Conservation (phyloP, 306 rosid genomes). For the Sicyos baderoa region DNA sequence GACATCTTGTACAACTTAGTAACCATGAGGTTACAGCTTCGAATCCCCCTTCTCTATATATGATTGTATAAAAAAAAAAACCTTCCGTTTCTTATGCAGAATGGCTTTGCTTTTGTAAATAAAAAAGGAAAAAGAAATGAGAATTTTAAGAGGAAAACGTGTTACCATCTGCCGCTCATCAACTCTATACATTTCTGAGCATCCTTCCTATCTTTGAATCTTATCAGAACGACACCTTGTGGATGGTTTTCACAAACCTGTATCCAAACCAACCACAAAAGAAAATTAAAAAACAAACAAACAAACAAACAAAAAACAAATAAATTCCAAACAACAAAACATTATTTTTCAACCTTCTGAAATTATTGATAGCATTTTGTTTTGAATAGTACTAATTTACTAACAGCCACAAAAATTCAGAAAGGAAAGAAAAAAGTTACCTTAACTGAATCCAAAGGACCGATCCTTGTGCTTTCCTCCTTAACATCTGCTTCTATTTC, state of each 20-base stretch:
- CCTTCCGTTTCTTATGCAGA: neutral
- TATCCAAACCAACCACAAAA: conserved; percentile 7
- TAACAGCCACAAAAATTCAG: neutral
- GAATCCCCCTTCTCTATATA: no score
- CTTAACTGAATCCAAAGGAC: conserved; percentile 75
- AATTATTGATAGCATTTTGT: neutral
- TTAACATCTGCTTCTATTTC: conserved; percentile 82
- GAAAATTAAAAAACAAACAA: neutral
- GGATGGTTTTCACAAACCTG: conserved; percentile 96
- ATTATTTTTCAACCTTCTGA: neutral
- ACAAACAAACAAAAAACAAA: neutral
- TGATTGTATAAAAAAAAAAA: no score
- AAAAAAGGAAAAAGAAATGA: conserved; percentile 1
- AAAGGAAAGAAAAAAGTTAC: conserved; percentile 27
- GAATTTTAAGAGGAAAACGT: neutral
- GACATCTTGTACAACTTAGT: no score
- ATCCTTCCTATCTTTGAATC: conserved; percentile 80
- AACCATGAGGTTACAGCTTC: no score
- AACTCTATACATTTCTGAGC: conserved; percentile 84
- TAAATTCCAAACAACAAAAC: neutral
- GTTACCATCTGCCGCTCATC: conserved; percentile 98
- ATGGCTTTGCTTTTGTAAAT: neutral
- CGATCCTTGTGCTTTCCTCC: conserved; percentile 80
- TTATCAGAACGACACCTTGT: conserved; percentile 90
- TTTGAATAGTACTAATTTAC: neutral